These are phyloP conservation scores for Wallacemonas collosoma DNA, from an alignment of 208 protist species.

Conservation along the genomic window DNA sequence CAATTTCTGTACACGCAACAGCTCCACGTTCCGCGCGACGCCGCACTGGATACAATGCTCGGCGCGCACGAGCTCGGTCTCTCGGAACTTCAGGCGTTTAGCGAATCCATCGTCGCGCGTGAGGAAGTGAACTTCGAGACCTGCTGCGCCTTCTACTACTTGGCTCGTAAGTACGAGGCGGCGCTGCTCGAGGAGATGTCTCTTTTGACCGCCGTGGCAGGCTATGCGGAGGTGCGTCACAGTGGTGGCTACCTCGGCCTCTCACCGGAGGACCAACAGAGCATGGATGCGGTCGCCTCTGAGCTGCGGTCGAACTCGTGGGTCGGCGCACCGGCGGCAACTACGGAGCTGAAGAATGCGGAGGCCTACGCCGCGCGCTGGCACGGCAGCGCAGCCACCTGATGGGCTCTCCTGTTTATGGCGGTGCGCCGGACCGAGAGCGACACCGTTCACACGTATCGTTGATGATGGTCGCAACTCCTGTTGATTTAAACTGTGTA, in stretches of 20 bases:
- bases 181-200: conserved; percentile 75
- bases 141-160: conserved; percentile 72
- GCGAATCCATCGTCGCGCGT: conserved; percentile 73
- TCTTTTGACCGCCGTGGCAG: conserved; percentile 71
- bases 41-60: conserved; percentile 66
- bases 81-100: conserved; percentile 62
- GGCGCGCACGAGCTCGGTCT: conserved; percentile 65
- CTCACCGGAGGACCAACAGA: conserved; percentile 44
- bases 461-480: too few species aligned
- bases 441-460: too few species aligned
- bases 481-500: too few species aligned
- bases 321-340: conserved; percentile 57
- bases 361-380: conserved; percentile 55
- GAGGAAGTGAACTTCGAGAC: conserved; percentile 84
- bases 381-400: conserved; percentile 31
- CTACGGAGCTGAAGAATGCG: conserved; percentile 48
- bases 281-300: conserved; percentile 62
- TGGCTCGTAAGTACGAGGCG: conserved; percentile 66
- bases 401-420: not conserved
- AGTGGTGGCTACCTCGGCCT: conserved; percentile 44
- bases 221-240: conserved; percentile 61
- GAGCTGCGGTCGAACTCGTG: conserved; percentile 66
- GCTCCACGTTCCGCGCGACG: conserved; percentile 46
- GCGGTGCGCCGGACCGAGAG: too few species aligned
- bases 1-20: conserved; percentile 77